These are phyloP conservation scores for Lindgomyces ingoldianus DNA, from an alignment of 495 filamentous ascomycete genomes.

Conservation along the genomic window DNA sequence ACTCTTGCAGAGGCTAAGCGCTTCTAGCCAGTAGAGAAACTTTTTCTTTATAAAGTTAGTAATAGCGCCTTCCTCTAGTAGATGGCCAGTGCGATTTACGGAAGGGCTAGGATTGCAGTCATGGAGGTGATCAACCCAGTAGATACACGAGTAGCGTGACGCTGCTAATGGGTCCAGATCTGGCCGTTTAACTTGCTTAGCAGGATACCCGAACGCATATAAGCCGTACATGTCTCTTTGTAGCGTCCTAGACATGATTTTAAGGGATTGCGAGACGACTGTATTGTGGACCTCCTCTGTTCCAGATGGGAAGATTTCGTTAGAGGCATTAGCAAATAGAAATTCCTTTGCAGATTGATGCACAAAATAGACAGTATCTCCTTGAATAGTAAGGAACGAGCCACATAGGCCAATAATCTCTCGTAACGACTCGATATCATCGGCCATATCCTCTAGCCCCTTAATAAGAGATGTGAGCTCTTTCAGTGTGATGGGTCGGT, in stretches of 20 bases:
- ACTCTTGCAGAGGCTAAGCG: not conserved
- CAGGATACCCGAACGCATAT: not conserved
- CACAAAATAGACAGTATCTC: not conserved
- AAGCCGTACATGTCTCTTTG: not conserved
- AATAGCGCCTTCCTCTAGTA: not conserved
- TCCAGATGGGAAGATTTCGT: not conserved
- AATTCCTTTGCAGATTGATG: conserved; percentile 1
- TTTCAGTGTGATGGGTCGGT: not conserved
- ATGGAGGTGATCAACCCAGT: too few species aligned
- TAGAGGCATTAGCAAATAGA: not conserved
- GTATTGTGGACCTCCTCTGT: not conserved
- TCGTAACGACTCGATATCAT: conserved; percentile 1
- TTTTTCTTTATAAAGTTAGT: not conserved
- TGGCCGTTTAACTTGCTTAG: not conserved
- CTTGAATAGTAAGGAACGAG: not conserved
- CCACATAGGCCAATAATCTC: too few species aligned
- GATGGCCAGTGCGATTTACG: not conserved
- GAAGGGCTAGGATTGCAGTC: too few species aligned
- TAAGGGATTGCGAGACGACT: not conserved
- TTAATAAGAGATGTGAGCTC: not conserved
- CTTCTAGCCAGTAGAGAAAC: too few species aligned
- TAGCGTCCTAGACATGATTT: not conserved
- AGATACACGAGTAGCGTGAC: not conserved
- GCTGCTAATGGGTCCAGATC: not conserved
- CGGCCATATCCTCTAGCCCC: not conserved